phyloP scores from a whole-genome alignment of 768 basidiomycete genomes.

The Thelephora ganbajun region DNA sequence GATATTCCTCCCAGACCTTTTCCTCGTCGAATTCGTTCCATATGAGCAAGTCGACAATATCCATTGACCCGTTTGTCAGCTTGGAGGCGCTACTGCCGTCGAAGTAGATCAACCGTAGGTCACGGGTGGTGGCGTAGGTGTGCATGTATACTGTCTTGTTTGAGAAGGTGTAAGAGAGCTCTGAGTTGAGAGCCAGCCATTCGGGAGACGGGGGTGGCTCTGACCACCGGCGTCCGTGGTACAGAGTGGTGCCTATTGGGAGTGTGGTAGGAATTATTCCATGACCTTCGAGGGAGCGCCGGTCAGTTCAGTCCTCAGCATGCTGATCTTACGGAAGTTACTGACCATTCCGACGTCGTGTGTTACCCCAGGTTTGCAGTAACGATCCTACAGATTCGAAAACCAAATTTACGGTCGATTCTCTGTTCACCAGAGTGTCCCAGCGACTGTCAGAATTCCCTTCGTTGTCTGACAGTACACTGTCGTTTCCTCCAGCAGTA shows the following conservation, averaged over 20 bases:
- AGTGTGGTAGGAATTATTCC: too few species aligned
- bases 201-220: not conserved
- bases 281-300: too few species aligned
- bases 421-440: too few species aligned
- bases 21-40: not conserved
- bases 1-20: not conserved
- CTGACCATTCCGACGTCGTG: not conserved
- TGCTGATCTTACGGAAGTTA: not conserved
- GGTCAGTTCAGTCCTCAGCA: too few species aligned
- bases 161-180: not conserved
- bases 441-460: too few species aligned
- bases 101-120: not conserved
- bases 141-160: not conserved
- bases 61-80: not conserved
- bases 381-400: not conserved
- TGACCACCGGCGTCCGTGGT: not conserved
- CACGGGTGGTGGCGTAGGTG: not conserved
- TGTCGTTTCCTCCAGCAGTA: too few species aligned
- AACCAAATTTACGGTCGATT: not conserved
- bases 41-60: not conserved
- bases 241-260: not conserved
- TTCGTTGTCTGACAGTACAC: too few species aligned
- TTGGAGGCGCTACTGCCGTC: not conserved
- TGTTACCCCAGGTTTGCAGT: not conserved
- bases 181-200: not conserved